These are phyloP conservation scores for Phytophthora chlamydospora DNA, from an alignment of 352 stramenopile species.

Conservation along the genomic window DNA sequence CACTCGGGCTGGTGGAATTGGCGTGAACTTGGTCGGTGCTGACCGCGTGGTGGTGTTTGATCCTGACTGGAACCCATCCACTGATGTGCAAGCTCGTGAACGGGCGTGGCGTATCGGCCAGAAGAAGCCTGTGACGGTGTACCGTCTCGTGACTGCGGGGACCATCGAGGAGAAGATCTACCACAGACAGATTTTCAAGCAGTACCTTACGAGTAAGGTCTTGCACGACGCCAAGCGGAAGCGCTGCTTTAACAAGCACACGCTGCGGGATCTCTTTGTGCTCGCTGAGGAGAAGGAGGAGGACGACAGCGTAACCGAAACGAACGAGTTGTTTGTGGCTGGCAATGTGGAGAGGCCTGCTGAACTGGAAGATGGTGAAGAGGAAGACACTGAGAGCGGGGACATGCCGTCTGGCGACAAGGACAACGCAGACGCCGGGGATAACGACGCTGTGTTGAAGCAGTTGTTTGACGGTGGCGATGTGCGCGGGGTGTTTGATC, in stretches of 20 bases:
- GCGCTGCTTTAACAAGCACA: constrained; percentile 96
- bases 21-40: constrained; percentile 95
- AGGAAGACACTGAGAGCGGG: constrained; percentile 24
- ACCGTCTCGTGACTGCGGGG: constrained; percentile 94
- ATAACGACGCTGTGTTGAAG: constrained; percentile 91
- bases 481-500: constrained; percentile 96
- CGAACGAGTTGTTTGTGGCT: constrained; percentile 91
- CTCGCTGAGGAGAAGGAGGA: constrained; percentile 70
- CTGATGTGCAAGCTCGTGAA: constrained; percentile 96
- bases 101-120: constrained; percentile 96
- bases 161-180: constrained; percentile 99
- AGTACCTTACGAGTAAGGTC: constrained; percentile 97
- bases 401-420: constrained; percentile 9
- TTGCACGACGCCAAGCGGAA: constrained; percentile 97
- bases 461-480: constrained; percentile 90
- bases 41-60: constrained; percentile 98
- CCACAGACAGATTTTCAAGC: constrained; percentile 99
- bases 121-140: constrained; percentile 88
- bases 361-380: constrained; percentile 42
- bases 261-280: constrained; percentile 96
- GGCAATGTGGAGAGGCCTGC: constrained; percentile 79
- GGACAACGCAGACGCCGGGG: constrained; percentile 27
- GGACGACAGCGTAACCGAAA: constrained; percentile 86
- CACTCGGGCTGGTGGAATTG: constrained; percentile 95
- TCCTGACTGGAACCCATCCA: constrained; percentile 99